These are phyloP conservation scores for Datura wrightii DNA, from an alignment of 257 asterid genomes.

Conservation along the genomic window DNA sequence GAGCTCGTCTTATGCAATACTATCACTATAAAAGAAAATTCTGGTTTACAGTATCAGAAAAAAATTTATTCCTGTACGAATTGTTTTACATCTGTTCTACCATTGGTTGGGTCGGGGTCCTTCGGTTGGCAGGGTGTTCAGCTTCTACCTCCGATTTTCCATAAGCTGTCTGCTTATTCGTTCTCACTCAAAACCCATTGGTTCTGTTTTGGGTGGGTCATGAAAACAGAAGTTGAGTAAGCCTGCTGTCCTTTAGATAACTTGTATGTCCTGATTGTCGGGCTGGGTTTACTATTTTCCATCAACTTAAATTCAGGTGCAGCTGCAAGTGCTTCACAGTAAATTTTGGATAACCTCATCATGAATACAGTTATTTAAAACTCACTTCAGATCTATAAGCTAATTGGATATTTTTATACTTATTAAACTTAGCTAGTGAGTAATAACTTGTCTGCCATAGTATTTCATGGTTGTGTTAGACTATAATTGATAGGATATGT, in stretches of 20 bases:
- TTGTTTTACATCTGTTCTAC: not conserved
- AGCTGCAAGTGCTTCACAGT: not conserved
- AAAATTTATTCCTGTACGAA: not conserved
- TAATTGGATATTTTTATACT: constrained; percentile 19
- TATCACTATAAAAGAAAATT: not conserved
- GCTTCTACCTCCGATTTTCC: not conserved
- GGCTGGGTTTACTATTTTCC: not conserved
- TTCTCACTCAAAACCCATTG: not conserved
- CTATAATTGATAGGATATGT: not conserved
- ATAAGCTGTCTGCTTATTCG: not conserved
- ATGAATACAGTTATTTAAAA: not conserved
- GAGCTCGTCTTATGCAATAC: not conserved
- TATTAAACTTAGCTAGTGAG: not conserved
- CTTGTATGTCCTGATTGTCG: not conserved
- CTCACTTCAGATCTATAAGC: not conserved
- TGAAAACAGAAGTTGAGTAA: not conserved
- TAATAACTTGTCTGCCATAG: constrained; percentile 12
- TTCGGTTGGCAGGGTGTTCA: not conserved
- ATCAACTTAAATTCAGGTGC: not conserved
- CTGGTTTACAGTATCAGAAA: not conserved
- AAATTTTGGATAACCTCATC: not conserved
- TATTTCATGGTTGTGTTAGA: not conserved
- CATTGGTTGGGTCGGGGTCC: not conserved
- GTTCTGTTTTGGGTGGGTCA: not conserved
- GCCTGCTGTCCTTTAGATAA: not conserved